Evolutionary conservation across 495 filamentous ascomycete genomes (phyloP).

Genomic region (Neurospora sp.): DNA sequence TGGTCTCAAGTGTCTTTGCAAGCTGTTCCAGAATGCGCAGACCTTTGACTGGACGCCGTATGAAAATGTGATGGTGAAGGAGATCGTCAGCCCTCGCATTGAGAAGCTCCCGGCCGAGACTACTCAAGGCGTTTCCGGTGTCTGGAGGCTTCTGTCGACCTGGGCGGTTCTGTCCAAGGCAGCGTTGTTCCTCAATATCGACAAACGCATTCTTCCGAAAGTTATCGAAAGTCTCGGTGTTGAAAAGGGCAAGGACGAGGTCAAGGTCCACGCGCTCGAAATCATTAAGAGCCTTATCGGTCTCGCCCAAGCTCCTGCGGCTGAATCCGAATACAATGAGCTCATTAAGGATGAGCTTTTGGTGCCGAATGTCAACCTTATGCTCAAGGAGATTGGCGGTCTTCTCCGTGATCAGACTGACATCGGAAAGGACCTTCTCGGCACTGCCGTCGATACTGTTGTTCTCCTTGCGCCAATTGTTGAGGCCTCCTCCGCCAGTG

Average conservation of each 20-base stretch:
- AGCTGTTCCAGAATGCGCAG: conserved; percentile 60
- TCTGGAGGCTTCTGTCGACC: conserved; percentile 67
- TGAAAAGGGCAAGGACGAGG: conserved; percentile 74
- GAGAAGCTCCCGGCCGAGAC: conserved; percentile 77
- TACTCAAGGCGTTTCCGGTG: conserved; percentile 75
- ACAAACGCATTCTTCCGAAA: conserved; percentile 52
- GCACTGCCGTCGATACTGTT: conserved; percentile 66
- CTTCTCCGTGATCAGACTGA: conserved; percentile 49
- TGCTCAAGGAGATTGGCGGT: conserved; percentile 54
- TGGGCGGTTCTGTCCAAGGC: conserved; percentile 63
- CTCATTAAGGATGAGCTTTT: conserved; percentile 54
- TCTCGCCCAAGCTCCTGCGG: conserved; percentile 40
- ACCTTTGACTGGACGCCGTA: conserved; percentile 62
- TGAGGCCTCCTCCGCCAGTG: conserved; percentile 49
- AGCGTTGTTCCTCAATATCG: conserved; percentile 56
- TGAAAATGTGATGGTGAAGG: conserved; percentile 55
- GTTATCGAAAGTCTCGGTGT: conserved; percentile 62
- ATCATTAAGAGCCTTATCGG: conserved; percentile 58
- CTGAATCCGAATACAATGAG: conserved; percentile 45
- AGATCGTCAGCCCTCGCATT: conserved; percentile 66
- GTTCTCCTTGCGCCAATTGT: conserved; percentile 67
- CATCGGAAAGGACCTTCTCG: conserved; percentile 58
- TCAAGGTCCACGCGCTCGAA: conserved; percentile 71
- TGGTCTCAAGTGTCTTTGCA: conserved; percentile 67
- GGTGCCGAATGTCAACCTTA: conserved; percentile 55